Evolutionary conservation across 805 yeast species (phyloP).

Genomic region (Saturnispora gosingensis): DNA sequence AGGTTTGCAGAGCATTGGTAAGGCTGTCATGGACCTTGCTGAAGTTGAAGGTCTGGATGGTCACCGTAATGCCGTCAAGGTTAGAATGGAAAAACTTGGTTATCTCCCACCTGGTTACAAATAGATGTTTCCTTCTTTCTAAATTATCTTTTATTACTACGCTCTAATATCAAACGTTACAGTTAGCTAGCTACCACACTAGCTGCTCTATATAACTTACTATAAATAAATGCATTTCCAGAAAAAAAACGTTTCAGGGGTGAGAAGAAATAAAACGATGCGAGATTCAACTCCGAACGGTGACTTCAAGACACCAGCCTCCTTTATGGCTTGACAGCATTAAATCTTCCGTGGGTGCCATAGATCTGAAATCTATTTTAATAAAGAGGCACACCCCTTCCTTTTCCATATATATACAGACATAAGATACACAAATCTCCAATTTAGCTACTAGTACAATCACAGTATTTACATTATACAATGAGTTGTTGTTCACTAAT

Average conservation of each 20-base stretch:
- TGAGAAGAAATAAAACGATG: background rate
- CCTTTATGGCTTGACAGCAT: background rate
- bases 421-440: background rate
- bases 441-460: background rate
- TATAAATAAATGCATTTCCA: background rate
- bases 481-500: conserved; percentile 8
- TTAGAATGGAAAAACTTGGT: conserved; percentile 80
- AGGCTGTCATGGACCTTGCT: conserved; percentile 92
- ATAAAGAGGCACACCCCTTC: background rate
- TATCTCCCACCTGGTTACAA: conserved; percentile 20
- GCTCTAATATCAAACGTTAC: background rate
- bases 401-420: too few species aligned
- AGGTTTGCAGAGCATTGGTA: conserved; percentile 86
- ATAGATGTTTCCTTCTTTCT: background rate
- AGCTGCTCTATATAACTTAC: background rate
- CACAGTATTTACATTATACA: background rate
- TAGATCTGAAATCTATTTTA: background rate
- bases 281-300: background rate
- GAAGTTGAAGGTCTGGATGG: conserved; percentile 96
- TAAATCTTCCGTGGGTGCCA: background rate
- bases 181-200: background rate
- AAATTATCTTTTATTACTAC: background rate
- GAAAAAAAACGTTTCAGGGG: background rate
- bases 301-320: background rate
- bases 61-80: conserved; percentile 93